Evolutionary conservation across 805 yeast genomes (phyloP), one percentile per base, ranked within the genome.

Genomic region (Metschnikowia corniflorae): DNA sequence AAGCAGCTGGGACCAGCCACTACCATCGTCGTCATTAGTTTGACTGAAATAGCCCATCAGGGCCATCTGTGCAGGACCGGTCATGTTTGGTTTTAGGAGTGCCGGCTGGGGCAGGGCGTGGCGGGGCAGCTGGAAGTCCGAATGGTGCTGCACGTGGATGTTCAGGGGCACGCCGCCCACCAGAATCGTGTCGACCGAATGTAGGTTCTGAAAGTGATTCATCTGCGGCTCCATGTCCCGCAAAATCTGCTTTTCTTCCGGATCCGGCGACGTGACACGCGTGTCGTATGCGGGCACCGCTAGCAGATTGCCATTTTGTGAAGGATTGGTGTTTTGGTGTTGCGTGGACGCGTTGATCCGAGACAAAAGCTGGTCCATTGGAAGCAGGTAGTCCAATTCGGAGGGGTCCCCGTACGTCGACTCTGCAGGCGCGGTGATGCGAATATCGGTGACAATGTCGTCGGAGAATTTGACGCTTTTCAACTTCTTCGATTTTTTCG

Each of bases 401-500:
- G 46, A 44, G n/a, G 61, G 58, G 8, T 39, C 40, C 1, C 60
- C 52, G 2, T 58, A 42, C 12, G 24, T 21, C 12, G 24, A 21
- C 6, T 53, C 41, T 4, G 27, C 24, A 3, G 41, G 34, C 27
- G 12, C 15, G 9, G 41, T 38, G 20, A 58, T 61, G 46, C 61
- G 70, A 27, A 66, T 53, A 37, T 63, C 71, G 2, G 78, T 68
- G 10, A 72, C 74, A 2, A 82, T 65, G 45, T 80, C 77, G 48
- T 83, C 89, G 12, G 85, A 75, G 52, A 85, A 85, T 49, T 82
- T 80, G 29, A 85, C 93, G 37, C 77, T 73, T 53, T 82, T 84
- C 18, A 65, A 56, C 40, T 62, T 63, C 24, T 65, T 63, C 48
- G 68, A 70, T 36, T 65, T 63, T 39, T 60, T 66, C 51, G 56